phyloP scores from a whole-genome alignment of 179 eudicot species.

The Beta lomatogona region DNA sequence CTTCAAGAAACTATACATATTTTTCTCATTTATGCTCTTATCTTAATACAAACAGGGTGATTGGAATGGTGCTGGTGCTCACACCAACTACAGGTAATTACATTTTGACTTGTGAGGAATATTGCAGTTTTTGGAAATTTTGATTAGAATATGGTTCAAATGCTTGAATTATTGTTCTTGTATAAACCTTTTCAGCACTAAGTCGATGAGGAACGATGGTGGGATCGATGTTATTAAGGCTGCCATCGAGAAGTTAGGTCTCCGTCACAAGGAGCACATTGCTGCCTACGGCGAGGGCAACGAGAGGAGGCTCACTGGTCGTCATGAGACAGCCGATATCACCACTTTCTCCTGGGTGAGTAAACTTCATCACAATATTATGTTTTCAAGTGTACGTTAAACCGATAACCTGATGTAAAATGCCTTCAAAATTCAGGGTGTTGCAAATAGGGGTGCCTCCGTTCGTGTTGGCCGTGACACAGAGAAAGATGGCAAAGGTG shows the following conservation, averaged over 20 bases:
- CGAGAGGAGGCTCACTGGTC: conserved; percentile 68
- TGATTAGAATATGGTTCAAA: not conserved
- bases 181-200: conserved; percentile 40
- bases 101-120: too few relatives aligned
- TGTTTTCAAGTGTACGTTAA: not conserved
- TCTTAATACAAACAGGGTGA: conserved; percentile 47
- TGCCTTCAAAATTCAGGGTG: conserved; percentile 40
- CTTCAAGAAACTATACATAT: not conserved
- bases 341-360: conserved; percentile 63
- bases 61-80: conserved; percentile 85
- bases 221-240: conserved; percentile 55
- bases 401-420: not conserved
- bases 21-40: not conserved
- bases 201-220: conserved; percentile 64
- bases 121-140: too few relatives aligned
- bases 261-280: conserved; percentile 68
- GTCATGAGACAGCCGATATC: conserved; percentile 66
- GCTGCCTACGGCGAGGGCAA: conserved; percentile 75
- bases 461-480: conserved; percentile 68
- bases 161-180: not conserved
- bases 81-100: conserved; percentile 61
- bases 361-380: not conserved
- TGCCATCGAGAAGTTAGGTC: conserved; percentile 67
- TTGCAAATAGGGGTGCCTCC: conserved; percentile 69
- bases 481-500: conserved; percentile 54